These are phyloP conservation scores for Thraustochytrium striatum DNA, from an alignment of 352 stramenopile genomes.

Conservation along the genomic window DNA sequence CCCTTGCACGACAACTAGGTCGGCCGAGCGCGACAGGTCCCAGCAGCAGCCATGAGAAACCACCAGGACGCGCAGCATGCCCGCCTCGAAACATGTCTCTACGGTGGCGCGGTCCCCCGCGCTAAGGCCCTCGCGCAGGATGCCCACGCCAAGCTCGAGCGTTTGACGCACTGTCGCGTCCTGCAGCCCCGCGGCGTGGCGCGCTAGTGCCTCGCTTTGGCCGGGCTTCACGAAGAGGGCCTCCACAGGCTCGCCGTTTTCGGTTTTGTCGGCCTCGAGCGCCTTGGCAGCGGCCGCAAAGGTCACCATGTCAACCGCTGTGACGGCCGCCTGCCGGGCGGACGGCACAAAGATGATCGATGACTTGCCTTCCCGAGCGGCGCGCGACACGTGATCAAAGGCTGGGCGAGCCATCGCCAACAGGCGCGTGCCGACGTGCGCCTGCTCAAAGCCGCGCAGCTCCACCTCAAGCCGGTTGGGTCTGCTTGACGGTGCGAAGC, in stretches of 20 bases:
- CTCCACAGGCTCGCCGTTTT: constrained; percentile 26
- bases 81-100: constrained; percentile 73
- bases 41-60: constrained; percentile 88
- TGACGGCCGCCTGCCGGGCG: constrained; percentile 94
- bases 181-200: constrained; percentile 52
- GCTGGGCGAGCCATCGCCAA: constrained; percentile 97
- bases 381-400: constrained; percentile 86
- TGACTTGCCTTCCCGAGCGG: constrained; percentile 64
- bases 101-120: constrained; percentile 81
- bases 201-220: constrained; percentile 14
- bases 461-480: constrained; percentile 93
- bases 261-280: constrained; percentile 11
- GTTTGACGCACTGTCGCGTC: constrained; percentile 89
- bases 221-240: constrained; percentile 11
- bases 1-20: constrained; percentile 91
- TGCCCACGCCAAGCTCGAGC: constrained; percentile 86
- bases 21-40: constrained; percentile 72
- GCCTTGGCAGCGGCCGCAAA: constrained; percentile 77
- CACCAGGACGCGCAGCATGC: constrained; percentile 85
- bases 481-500: constrained; percentile 88
- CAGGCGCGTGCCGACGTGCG: constrained; percentile 91
- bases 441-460: constrained; percentile 95
- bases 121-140: constrained; percentile 87
- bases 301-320: constrained; percentile 96
- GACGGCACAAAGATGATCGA: constrained; percentile 95